These are phyloP conservation scores for Colletotrichum navitas DNA, from an alignment of 2,329 filamentous ascomycete species.

Conservation along the genomic window DNA sequence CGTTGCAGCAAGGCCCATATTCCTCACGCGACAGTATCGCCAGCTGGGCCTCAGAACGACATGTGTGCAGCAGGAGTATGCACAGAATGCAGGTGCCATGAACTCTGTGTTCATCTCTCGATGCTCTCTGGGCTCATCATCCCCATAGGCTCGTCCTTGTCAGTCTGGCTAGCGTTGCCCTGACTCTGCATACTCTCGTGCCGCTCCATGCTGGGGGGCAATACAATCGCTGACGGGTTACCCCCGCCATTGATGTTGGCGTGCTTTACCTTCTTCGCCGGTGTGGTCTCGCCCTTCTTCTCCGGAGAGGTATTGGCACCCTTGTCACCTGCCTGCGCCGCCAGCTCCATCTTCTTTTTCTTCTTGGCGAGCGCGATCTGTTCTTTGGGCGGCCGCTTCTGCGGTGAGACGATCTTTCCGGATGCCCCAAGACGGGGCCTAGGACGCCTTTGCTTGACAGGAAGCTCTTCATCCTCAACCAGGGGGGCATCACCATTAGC, in stretches of 20 bases:
- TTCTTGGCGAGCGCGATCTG: slow-evolving; percentile 88
- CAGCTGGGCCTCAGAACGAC: not conserved
- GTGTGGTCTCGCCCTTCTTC: slow-evolving; percentile 55
- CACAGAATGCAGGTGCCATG: slow-evolving; percentile 11
- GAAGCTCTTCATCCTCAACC: slow-evolving; percentile 94
- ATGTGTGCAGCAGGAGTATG: slow-evolving; percentile 21
- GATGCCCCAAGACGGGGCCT: slow-evolving; percentile 76
- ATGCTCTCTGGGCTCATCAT: slow-evolving; percentile 91
- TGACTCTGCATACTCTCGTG: slow-evolving; percentile 69
- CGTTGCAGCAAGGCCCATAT: not conserved
- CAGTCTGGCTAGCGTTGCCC: slow-evolving; percentile 72
- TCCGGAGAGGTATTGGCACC: slow-evolving; percentile 54
- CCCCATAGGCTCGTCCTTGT: slow-evolving; percentile 76
- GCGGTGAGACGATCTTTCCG: slow-evolving; percentile 87
- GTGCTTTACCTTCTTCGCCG: slow-evolving; percentile 66
- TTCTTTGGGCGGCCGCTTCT: slow-evolving; percentile 85
- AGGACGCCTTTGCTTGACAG: slow-evolving; percentile 87
- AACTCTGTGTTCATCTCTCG: slow-evolving; percentile 49
- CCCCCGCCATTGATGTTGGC: slow-evolving; percentile 53
- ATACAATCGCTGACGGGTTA: slow-evolving; percentile 56
- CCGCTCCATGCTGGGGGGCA: slow-evolving; percentile 67
- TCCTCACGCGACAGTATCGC: not conserved
- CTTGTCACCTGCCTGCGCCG: slow-evolving; percentile 66
- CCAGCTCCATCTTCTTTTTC: slow-evolving; percentile 79
- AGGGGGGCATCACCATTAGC: slow-evolving; percentile 79